Percentiles rank a stretch among this genome's conserved stretches.
phyloP scores from a whole-genome alignment of 1,284 basidiomycete genomes.

The Pascua sp. region DNA sequence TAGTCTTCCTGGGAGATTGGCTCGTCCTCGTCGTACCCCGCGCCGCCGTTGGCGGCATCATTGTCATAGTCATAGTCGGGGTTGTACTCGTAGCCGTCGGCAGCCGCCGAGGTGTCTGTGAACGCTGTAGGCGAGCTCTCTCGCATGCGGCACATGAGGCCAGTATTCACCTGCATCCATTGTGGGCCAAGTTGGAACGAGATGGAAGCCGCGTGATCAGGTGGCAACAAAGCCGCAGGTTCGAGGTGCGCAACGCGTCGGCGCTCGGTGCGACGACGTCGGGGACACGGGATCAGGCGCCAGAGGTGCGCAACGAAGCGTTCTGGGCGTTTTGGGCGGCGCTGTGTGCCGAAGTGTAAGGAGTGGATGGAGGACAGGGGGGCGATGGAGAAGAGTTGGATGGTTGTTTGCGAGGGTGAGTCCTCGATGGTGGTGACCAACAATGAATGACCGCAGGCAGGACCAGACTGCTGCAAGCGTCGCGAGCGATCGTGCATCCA shows the following conservation, averaged over 20 bases:
- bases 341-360: not conserved
- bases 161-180: constrained; percentile 47
- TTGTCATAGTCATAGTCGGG: constrained; percentile 32
- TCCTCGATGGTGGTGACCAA: no score
- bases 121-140: constrained; percentile 25
- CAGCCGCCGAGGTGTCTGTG: constrained; percentile 15
- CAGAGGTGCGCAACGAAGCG: constrained; percentile 7
- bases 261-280: not conserved
- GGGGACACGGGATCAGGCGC: not conserved
- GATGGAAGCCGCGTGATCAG: not conserved
- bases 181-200: constrained; percentile 7
- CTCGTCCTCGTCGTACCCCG: constrained; percentile 64
- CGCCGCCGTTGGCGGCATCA: constrained; percentile 14
- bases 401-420: no score
- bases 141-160: constrained; percentile 2
- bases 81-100: constrained; percentile 35
- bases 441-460: no score
- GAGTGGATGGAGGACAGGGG: not conserved
- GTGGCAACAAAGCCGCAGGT: no score
- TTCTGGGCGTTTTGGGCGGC: not conserved
- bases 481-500: no score
- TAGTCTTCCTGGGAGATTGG: constrained; percentile 82
- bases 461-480: no score
- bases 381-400: no score
- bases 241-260: not conserved